Percentiles rank a stretch among this genome's conserved stretches.
Conservation (phyloP, 495 filamentous ascomycete genomes). For the Penicillium bovifimosum region DNA sequence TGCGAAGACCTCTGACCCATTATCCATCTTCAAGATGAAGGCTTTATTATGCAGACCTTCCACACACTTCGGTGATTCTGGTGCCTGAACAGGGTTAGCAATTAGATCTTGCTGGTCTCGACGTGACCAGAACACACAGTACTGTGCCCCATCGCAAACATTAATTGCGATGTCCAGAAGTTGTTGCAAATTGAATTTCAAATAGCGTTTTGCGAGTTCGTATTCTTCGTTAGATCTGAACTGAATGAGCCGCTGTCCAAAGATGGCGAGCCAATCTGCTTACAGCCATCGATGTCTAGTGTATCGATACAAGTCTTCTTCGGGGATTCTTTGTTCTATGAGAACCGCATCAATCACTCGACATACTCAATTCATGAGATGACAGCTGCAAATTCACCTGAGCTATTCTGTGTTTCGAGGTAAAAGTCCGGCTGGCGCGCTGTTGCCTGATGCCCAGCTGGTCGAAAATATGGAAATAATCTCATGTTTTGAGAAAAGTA, state of each 20-base stretch:
- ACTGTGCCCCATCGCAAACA: conserved; percentile 24
- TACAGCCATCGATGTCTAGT: conserved; percentile 36
- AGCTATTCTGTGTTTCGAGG: conserved; percentile 3
- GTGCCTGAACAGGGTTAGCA: no score
- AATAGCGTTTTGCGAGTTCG: conserved; percentile 31
- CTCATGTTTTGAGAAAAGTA: background rate
- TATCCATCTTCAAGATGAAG: conserved; percentile 37
- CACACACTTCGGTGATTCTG: background rate
- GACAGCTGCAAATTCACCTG: conserved; percentile 3
- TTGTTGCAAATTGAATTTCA: conserved; percentile 32
- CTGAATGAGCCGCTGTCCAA: conserved; percentile 7
- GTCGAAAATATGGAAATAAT: conserved; percentile 5
- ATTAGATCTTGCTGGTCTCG: no score
- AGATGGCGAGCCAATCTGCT: conserved; percentile 9
- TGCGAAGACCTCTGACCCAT: conserved; percentile 33
- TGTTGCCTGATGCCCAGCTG: background rate
- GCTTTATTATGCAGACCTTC: conserved; percentile 16
- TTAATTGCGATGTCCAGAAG: conserved; percentile 30
- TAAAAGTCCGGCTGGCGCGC: conserved; percentile 4
- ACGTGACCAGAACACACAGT: conserved; percentile 20
- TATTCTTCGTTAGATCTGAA: conserved; percentile 31
- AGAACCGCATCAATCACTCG: background rate
- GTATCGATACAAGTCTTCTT: conserved; percentile 31
- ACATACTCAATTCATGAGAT: background rate
- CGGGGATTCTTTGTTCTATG: conserved; percentile 7